Evolutionary conservation across 148 eudicot genomes (phyloP), one percentile per base, ranked within the genome.

Genomic region (Polygonum maritimum): DNA sequence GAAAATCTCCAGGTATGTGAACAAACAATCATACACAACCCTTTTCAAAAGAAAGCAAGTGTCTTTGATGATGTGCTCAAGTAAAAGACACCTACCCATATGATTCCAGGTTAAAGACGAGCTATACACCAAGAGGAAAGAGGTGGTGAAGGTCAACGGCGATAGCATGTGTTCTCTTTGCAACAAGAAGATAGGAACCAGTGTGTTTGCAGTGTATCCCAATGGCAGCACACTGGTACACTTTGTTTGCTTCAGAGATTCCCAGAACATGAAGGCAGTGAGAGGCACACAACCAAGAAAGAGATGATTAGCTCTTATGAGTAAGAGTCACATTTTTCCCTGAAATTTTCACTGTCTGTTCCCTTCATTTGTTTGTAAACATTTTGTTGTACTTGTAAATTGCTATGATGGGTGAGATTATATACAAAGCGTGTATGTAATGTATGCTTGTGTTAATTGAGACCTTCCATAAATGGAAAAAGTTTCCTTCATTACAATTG

Each of bases 141-240:
- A 86, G n/a, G 86, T 80, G 33, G 94, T 96, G 79, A 96, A 96
- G 83, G 88, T 96, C 54, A 91, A 87, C 0, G 83, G 94, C 40
- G 97, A 96, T 39, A 96, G 92, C 63, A 88, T 85, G 87, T 96
- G 99, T 69, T 87, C 97, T 48, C 92, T 96, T 36, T 96, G 99
- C 88, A 88, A 86, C 87, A 96, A 96, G 84, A 92, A 96, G 87
- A 88, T 96, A 16, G 99, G 99, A 73, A 85, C 90, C n/a, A 96
- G 99, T 80, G 99, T 93, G 22, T 96, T 96, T 82, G 98, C 99
- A n/a, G 97, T 96, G 76, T 96, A 92, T 77, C 99, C 99, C 5
- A 96, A 96, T 49, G 92, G 94, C 2, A 87, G 85, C 77, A 96
- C 98, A 22, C 80, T 96, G 39, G 99, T 96, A 74, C 99, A 96